Percentiles rank a stretch among this genome's conserved stretches.
phyloP scores from a whole-genome alignment of 1,284 basidiomycete genomes.

The Polyporus tsugae region DNA sequence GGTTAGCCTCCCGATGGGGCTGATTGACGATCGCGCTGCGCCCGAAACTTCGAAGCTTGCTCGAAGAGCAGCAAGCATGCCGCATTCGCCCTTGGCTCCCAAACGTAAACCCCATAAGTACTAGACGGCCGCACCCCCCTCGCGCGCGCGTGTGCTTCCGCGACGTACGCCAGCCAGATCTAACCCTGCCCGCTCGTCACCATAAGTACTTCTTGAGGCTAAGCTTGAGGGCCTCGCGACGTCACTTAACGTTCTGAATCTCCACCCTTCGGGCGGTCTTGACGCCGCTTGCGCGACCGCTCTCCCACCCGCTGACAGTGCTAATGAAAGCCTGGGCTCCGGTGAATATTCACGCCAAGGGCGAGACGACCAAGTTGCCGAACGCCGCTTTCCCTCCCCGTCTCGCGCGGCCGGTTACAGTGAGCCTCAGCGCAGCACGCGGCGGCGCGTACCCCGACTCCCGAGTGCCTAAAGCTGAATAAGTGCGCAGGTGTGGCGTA shows the following conservation, averaged over 20 bases:
- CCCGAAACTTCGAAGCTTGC: not conserved
- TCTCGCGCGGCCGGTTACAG: no score
- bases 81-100: no score
- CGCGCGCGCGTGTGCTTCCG: conserved; percentile 13
- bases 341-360: not conserved
- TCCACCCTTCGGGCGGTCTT: not conserved
- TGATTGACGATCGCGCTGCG: conserved; percentile 21
- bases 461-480: no score
- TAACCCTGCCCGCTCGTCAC: not conserved
- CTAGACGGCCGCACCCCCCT: not conserved
- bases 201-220: not conserved
- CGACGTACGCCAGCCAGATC: conserved; percentile 9
- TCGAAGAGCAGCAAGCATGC: no score
- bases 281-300: not conserved
- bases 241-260: not conserved
- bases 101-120: not conserved
- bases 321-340: not conserved
- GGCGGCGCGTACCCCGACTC: not conserved
- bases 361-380: not conserved
- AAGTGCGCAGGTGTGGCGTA: no score
- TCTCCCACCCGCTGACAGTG: not conserved
- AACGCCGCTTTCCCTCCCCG: not conserved
- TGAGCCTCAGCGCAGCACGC: no score
- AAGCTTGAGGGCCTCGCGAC: no score
- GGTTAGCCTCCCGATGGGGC: conserved; percentile 15